These are phyloP conservation scores for Litchi chinensis DNA, from an alignment of 345 rosid species.

Conservation along the genomic window DNA sequence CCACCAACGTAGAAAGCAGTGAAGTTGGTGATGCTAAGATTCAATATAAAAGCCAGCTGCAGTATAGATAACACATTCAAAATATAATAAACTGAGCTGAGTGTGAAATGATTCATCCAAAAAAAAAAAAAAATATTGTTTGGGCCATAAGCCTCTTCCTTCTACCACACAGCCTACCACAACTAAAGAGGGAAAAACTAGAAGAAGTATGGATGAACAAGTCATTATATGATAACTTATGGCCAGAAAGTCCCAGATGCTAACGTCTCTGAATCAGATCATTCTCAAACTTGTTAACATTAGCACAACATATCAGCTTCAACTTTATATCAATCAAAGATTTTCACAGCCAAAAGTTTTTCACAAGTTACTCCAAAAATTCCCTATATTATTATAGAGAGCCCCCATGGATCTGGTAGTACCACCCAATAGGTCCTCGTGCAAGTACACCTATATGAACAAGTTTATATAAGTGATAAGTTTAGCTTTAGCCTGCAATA, in stretches of 20 bases:
- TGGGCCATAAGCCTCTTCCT: neutral
- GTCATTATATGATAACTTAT: neutral
- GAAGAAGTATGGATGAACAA: neutral
- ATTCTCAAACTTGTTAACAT: neutral
- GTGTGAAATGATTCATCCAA: neutral
- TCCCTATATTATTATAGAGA: neutral
- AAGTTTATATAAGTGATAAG: neutral
- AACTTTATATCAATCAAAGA: neutral
- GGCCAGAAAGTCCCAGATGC: slow-evolving; percentile 6
- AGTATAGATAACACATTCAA: slow-evolving; percentile 3
- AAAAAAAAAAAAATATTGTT: neutral
- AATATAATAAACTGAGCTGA: neutral
- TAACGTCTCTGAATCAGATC: neutral
- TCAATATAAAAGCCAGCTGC: neutral
- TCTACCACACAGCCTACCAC: neutral
- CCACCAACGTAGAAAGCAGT: neutral
- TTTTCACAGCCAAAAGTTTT: neutral
- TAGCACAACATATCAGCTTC: neutral
- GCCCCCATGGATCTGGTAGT: neutral
- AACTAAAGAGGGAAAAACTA: neutral
- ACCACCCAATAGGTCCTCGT: neutral
- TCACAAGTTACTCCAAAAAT: neutral
- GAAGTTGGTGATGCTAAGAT: neutral
- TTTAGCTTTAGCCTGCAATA: neutral
- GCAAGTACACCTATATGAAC: neutral